Evolutionary conservation across 148 eudicot genomes (phyloP), one percentile per base, ranked within the genome.

Genomic region (Pharnaceum exiguum): DNA sequence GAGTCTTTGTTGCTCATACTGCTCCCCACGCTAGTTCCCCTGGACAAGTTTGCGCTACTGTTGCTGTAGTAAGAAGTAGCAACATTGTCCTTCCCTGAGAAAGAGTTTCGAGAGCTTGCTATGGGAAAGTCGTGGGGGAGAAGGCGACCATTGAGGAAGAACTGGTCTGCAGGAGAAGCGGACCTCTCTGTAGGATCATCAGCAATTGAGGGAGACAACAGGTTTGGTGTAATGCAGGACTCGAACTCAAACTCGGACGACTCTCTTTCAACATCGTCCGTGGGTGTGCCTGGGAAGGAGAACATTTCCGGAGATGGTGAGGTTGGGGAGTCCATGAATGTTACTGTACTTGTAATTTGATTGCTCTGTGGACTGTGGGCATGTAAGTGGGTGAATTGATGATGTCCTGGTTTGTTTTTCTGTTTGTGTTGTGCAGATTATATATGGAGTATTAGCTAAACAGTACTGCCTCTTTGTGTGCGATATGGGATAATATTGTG

Each of bases 151-250:
- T 87, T 87, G 42, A 51, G 67, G 81, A 87, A 87, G 57, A 87
- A 73, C 39, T 79, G 90, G 56, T 87, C 95, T 1, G 95, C 95
- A 2, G 91, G 91, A n/a, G 91, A 85, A 32, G 83, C 74, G 1
- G 83, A 68, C 23, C 42, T 15, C 7, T 38, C 27, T 8, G 31
- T 21, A 10, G 40, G 19, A 17, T 45, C 47, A 4, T 48, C 32
- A 19, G 46, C 31, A 42, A 31, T 29, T 6, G 10, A 18, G 7
- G 69, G 62, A 8, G 79, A 71, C n/a, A n/a, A n/a, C n/a, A n/a
- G n/a, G 3, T 44, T 58, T 0, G 84, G 77, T 1, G 74, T 66
- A 1, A 62, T 26, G 23, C 66, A 68, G 21, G 67, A 62, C 24
- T 79, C 82, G 8, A 83, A 81, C 46, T 87, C 87, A 33, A 82